A percentile compares a stretch with the other conserved stretches of the same genome.
Evolutionary conservation across 2,329 filamentous ascomycete species (phyloP).

Genomic region (Fusarium keratoplasticum): DNA sequence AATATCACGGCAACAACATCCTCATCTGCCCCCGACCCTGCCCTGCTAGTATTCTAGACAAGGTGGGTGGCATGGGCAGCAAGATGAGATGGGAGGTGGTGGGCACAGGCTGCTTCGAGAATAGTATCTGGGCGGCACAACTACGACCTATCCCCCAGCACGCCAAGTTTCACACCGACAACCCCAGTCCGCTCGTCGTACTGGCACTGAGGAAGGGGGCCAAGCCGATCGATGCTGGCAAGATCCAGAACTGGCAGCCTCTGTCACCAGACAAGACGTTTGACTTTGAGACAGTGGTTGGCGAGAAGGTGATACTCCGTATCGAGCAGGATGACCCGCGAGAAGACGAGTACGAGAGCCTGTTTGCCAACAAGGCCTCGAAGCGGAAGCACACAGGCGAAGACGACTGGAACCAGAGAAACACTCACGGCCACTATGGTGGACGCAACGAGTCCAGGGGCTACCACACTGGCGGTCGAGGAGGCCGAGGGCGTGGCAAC

Average conservation of each 20-base stretch:
- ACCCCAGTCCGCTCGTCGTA: conserved; percentile 81
- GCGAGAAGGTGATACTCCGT: conserved; percentile 85
- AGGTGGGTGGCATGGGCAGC: conserved; percentile 87
- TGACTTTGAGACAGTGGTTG: conserved; percentile 84
- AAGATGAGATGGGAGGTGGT: conserved; percentile 88
- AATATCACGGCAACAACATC: conserved; percentile 88
- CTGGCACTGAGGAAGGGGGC: conserved; percentile 82
- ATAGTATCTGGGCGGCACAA: conserved; percentile 87
- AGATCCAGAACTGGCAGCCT: conserved; percentile 87
- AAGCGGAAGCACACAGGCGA: conserved; percentile 70
- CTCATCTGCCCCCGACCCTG: conserved; percentile 86
- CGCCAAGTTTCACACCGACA: conserved; percentile 81
- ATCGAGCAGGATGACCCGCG: conserved; percentile 77
- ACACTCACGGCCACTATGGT: conserved; percentile 48
- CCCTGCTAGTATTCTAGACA: conserved; percentile 77
- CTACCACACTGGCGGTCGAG: conserved; percentile 57
- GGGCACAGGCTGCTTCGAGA: conserved; percentile 78
- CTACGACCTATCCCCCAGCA: conserved; percentile 78
- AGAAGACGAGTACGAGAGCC: conserved; percentile 73
- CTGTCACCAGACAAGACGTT: conserved; percentile 77
- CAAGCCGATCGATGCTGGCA: conserved; percentile 81
- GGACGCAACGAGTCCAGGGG: conserved; percentile 56
- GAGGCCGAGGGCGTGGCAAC: conserved; percentile 53
- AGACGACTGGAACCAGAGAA: conserved; percentile 53
- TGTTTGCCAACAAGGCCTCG: conserved; percentile 68